Evolutionary conservation across 2,329 filamentous ascomycete genomes (phyloP), one percentile per base, ranked within the genome.

Genomic region (Xylariaceae sp.): DNA sequence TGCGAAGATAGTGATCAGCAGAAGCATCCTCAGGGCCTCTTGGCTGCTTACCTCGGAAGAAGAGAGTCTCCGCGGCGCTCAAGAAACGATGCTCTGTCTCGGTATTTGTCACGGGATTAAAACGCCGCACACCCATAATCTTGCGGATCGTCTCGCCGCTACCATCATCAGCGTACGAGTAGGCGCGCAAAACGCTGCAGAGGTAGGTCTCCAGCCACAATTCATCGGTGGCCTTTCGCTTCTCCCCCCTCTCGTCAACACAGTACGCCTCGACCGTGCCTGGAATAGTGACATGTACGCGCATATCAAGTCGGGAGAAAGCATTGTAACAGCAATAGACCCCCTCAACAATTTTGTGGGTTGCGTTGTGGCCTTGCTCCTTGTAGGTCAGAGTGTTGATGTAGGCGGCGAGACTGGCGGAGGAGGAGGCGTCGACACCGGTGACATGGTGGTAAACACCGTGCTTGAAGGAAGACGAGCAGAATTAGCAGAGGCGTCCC

Each of bases 291-390:
- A 98, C 90, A 55, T 96, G 89, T 10, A 98, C 90, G 40, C 92
- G 87, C 92, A 98, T 98, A 55, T 98, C 92, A 33, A 96, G 73
- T 44, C 93, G 78, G 5, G 92, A 96, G 61, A 98, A 95, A 45
- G 92, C 92, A 85, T 98, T 98, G 72, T 98, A 98, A 64, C 92
- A 98, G 64, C 92, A 96, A 64, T 95, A 96, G 24, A 94, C 71
- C 5, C 92, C 92, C 44, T 93, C 92, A 7, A 88, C 83, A 37
- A 96, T 92, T 65, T 95, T 96, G 55, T 84, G 77, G 40, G 70
- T 68, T 36, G 70, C 72, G 10, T 82, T 71, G 56, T 85, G 87
- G 46, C 90, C 84, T 44, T 82, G 78, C 34, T 90, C 84, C 44
- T 83, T 83, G 63, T 95, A 93, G 29, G 89, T 95, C 40, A 98